Conservation (phyloP, 139 green algal genomes). For the Nannochloris sp. region DNA sequence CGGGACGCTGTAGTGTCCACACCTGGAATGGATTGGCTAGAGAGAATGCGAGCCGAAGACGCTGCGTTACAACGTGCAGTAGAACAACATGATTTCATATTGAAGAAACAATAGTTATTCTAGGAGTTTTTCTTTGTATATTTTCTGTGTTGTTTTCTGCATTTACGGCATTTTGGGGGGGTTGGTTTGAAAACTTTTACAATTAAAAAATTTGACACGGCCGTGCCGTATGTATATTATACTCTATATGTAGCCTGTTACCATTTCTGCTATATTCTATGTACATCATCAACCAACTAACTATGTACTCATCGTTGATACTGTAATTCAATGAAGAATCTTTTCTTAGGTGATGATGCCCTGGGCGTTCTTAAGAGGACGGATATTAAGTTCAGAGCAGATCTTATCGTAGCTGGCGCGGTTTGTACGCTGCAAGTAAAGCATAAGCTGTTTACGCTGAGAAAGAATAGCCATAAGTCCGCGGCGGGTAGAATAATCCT, state of each 20-base stretch:
- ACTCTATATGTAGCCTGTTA: not conserved
- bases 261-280: not conserved
- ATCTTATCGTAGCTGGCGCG: constrained; percentile 10
- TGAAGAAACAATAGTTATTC: not conserved
- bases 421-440: constrained; percentile 31
- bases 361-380: constrained; percentile 23
- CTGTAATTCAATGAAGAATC: too few relatives aligned
- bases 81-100: not conserved
- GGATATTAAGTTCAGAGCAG: constrained; percentile 13
- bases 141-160: not conserved
- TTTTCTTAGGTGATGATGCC: too few relatives aligned
- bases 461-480: constrained; percentile 41
- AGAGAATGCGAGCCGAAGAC: constrained; percentile 5
- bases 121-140: not conserved
- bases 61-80: not conserved
- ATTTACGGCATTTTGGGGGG: not conserved
- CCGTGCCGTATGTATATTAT: too few relatives aligned
- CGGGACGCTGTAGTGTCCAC: too few relatives aligned
- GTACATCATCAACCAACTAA: not conserved
- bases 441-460: constrained; percentile 36
- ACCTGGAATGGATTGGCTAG: constrained; percentile 4
- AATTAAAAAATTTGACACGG: too few relatives aligned
- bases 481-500: constrained; percentile 40
- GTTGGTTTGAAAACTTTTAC: too few relatives aligned
- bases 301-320: too few relatives aligned